These are phyloP conservation scores for Antrodiella citrinella DNA, from an alignment of 768 basidiomycete species.

Conservation along the genomic window DNA sequence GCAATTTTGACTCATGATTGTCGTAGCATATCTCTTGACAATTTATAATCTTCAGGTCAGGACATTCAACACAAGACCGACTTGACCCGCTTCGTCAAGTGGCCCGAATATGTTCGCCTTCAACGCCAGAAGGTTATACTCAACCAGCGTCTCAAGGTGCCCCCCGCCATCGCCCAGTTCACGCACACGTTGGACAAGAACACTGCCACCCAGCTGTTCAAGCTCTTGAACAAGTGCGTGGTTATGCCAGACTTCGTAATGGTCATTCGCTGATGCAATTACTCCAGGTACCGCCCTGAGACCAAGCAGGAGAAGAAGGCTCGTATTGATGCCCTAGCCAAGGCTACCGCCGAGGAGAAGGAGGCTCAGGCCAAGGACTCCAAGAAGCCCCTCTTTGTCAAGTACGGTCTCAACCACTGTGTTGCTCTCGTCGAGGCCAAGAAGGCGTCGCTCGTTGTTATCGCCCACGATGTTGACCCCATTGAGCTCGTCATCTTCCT, in stretches of 20 bases:
- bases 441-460: slow-evolving; percentile 93
- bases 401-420: slow-evolving; percentile 95
- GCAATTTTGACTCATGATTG: slow-evolving; percentile 15
- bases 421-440: slow-evolving; percentile 95
- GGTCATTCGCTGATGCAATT: no score
- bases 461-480: slow-evolving; percentile 97
- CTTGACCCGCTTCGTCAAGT: slow-evolving; percentile 96
- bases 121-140: slow-evolving; percentile 99
- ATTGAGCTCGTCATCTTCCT: slow-evolving; percentile 99
- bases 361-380: slow-evolving; percentile 57
- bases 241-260: no score
- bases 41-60: slow-evolving; percentile 53
- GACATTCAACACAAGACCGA: slow-evolving; percentile 86
- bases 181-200: slow-evolving; percentile 98
- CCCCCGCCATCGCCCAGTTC: slow-evolving; percentile 97
- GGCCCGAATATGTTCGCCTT: slow-evolving; percentile 97
- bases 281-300: slow-evolving; percentile 71
- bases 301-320: slow-evolving; percentile 96
- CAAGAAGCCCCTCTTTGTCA: slow-evolving; percentile 94
- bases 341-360: slow-evolving; percentile 76
- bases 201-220: slow-evolving; percentile 96
- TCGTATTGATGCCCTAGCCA: slow-evolving; percentile 72
- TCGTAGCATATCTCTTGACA: background rate
- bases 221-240: slow-evolving; percentile 83
- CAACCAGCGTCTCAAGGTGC: slow-evolving; percentile 95